Evolutionary conservation across 2,329 filamentous ascomycete genomes (phyloP), one percentile per base, ranked within the genome.

Genomic region (Apiospora rasikravindrae): DNA sequence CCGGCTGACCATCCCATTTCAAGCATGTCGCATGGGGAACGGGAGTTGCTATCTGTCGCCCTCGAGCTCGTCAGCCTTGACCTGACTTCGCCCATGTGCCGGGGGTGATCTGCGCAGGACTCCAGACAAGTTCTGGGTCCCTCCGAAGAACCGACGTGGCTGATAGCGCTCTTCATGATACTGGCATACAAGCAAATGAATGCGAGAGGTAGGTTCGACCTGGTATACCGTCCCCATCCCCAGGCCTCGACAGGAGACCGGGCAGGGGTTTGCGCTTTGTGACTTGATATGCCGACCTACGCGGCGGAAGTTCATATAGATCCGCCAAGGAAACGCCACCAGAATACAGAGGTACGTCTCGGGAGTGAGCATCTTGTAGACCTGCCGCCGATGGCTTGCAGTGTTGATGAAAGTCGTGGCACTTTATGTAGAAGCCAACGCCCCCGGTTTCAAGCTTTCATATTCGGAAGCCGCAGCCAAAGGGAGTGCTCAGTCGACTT

Each of bases 141-240:
- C 57, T 64, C 57, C 57, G 57, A 64, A 40, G 57, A 64, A 64
- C 57, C 57, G 33, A 40, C 57, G 33, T 64, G 57, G 57, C 57
- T 40, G 57, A 64, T 64, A 64, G 10, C 29, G n/a, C 57, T 64
- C 29, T 40, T 24, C 29, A 64, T 40, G 33, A 40, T 64, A 40
- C 29, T n/a, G 57, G 10, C 57, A 40, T 13, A n/a, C 57, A 64
- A 64, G 33, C 33, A 22, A 64, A 24, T 64, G 57, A 40, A n/a
- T n/a, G 57, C 19, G 8, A 13, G 19, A 40, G 16, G 57, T 24
- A 64, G 19, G 33, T 64, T 37, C 19, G 33, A n/a, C 33, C 57
- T 22, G 24, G 57, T 14, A 40, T 40, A 13, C 33, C 33, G 57
- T n/a, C 29, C 29, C 33, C 29, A 24, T 64, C 0, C 33, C 10